phyloP scores from a whole-genome alignment of 176 grass and related monocot genomes.

The Raddia guianensis region DNA sequence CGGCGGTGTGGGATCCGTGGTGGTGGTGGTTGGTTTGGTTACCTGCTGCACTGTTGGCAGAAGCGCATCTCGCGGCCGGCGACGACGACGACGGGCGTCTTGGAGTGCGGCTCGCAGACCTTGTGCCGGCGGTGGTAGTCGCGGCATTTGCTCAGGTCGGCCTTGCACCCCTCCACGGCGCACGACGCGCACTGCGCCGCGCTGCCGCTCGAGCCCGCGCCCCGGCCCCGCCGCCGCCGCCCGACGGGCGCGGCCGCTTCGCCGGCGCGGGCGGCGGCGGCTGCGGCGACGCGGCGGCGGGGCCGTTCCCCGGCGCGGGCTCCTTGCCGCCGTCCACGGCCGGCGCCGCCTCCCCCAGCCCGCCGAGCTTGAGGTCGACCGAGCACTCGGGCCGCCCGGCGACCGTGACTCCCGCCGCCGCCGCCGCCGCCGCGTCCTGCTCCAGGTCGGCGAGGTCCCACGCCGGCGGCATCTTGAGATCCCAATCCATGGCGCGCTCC shows the following conservation, averaged over 20 bases:
- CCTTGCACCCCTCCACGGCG: constrained; percentile 81
- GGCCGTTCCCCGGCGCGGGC: constrained; percentile 4
- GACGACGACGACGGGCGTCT: constrained; percentile 70
- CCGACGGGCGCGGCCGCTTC: constrained; percentile 38
- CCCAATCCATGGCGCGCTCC: constrained; percentile 64
- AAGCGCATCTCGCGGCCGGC: constrained; percentile 81
- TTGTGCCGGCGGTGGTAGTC: constrained; percentile 83
- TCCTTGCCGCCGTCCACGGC: not conserved
- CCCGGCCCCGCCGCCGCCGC: not conserved
- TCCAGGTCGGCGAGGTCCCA: constrained; percentile 71
- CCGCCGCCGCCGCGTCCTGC: not conserved
- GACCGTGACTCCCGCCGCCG: constrained; percentile 7
- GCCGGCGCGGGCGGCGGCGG: not conserved
- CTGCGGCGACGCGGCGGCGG: not conserved
- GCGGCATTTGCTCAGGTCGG: constrained; percentile 80
- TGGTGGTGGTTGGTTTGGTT: not conserved
- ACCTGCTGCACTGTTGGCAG: constrained; percentile 99
- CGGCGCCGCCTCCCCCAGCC: constrained; percentile 37
- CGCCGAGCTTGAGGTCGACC: constrained; percentile 87
- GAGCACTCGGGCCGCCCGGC: constrained; percentile 54
- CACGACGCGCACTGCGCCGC: constrained; percentile 53
- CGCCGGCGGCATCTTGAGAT: constrained; percentile 64
- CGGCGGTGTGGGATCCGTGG: not conserved
- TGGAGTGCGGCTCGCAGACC: constrained; percentile 14
- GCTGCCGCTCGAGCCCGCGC: not conserved